These are phyloP conservation scores for Fusarium tricinctum DNA, from an alignment of 2,329 filamentous ascomycete species.

Conservation along the genomic window DNA sequence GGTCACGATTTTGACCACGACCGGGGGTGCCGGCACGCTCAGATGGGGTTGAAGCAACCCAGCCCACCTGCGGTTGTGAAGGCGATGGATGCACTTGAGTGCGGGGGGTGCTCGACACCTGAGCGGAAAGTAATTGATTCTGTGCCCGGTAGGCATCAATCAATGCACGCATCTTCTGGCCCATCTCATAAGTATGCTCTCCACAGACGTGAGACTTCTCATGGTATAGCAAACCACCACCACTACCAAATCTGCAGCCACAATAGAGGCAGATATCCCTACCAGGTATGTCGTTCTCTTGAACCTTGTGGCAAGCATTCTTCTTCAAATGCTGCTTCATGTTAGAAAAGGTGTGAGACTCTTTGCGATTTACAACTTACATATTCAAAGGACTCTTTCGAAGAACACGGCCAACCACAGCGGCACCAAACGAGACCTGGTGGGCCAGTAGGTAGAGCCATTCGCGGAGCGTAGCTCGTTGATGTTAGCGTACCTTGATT, in stretches of 20 bases:
- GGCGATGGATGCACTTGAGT: constrained; percentile 3
- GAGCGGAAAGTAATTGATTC: not conserved
- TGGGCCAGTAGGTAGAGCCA: not conserved
- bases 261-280: constrained; percentile 62
- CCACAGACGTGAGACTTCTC: constrained; percentile 62
- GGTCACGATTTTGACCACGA: constrained; percentile 57
- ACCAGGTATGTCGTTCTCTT: constrained; percentile 32
- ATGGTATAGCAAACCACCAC: constrained; percentile 62
- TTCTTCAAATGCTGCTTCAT: constrained; percentile 49
- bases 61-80: constrained; percentile 6
- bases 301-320: constrained; percentile 44
- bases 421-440: constrained; percentile 47
- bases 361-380: constrained; percentile 46
- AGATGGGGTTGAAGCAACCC: constrained; percentile 7
- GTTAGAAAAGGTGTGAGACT: constrained; percentile 31
- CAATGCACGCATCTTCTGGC: constrained; percentile 28
- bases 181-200: constrained; percentile 49
- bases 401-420: constrained; percentile 56
- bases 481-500: not conserved
- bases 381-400: constrained; percentile 49
- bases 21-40: constrained; percentile 32
- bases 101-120: not conserved
- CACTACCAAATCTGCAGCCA: constrained; percentile 59
- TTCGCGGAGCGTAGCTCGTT: not conserved
- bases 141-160: constrained; percentile 25